Conservation (phyloP, 306 rosid genomes). For the Corylus heterophylla region DNA sequence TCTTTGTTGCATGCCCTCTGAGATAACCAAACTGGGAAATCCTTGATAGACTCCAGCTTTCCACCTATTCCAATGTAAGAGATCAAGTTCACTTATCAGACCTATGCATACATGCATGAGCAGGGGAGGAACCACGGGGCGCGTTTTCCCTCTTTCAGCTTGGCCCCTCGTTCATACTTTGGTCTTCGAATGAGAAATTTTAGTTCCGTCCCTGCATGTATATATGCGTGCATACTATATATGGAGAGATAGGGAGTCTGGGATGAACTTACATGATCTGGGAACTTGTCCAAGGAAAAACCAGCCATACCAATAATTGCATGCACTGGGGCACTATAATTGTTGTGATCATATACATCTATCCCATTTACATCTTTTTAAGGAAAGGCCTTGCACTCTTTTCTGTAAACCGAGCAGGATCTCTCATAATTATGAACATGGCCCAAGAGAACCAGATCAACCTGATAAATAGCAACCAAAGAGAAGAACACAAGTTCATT, state of each 20-base stretch:
- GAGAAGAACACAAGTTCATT: neutral
- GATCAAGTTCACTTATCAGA: neutral
- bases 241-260: constrained; percentile 11
- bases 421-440: constrained; percentile 91
- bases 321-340: constrained; percentile 82
- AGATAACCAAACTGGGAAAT: constrained; percentile 64
- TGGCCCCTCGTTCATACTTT: too few species aligned
- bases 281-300: constrained; percentile 61
- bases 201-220: too few species aligned
- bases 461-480: constrained; percentile 43
- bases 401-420: constrained; percentile 61
- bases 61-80: constrained; percentile 27
- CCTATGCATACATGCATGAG: too few species aligned
- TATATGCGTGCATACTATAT: neutral
- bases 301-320: constrained; percentile 91
- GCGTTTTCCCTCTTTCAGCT: too few species aligned
- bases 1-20: constrained; percentile 60
- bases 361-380: constrained; percentile 53
- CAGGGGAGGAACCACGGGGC: too few species aligned
- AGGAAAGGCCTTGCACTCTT: constrained; percentile 59
- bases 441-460: constrained; percentile 74
- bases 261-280: constrained; percentile 41
- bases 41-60: constrained; percentile 65
- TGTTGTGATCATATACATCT: constrained; percentile 63
- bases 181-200: too few species aligned